Conservation (phyloP, 768 basidiomycete genomes). For the Termitomyces sp. region DNA sequence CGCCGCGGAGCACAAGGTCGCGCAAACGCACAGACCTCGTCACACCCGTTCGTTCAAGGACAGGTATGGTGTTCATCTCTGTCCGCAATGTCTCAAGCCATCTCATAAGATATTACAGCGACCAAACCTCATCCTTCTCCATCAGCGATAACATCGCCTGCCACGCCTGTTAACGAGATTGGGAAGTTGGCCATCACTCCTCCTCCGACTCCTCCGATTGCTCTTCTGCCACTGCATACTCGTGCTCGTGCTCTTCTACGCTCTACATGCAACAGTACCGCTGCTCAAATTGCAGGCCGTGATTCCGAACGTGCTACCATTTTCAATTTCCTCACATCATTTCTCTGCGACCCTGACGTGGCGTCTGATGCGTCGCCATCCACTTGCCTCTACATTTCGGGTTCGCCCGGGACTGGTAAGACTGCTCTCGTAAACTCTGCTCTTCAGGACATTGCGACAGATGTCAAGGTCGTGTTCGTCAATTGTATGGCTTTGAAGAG, state of each 20-base stretch:
- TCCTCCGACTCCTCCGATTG: conserved; percentile 52
- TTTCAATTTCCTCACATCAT: conserved; percentile 52
- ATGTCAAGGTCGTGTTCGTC: conserved; percentile 49
- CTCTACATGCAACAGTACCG: conserved; percentile 54
- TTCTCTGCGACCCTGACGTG: conserved; percentile 32
- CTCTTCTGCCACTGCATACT: conserved; percentile 43
- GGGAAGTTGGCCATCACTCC: conserved; percentile 47
- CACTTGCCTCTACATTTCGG: conserved; percentile 80
- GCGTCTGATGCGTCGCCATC: conserved; percentile 18
- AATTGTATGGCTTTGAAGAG: conserved; percentile 79
- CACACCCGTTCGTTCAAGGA: conserved; percentile 39
- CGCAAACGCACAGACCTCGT: conserved; percentile 35
- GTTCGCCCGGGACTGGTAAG: conserved; percentile 90
- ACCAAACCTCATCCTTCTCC: conserved; percentile 44
- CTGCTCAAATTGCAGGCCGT: conserved; percentile 61
- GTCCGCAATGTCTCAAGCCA: conserved; percentile 4
- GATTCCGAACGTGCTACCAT: conserved; percentile 56
- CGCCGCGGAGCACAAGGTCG: conserved; percentile 34
- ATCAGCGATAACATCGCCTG: conserved; percentile 33
- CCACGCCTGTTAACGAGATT: conserved; percentile 41
- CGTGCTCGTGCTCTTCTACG: conserved; percentile 70
- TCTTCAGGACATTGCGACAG: conserved; percentile 36
- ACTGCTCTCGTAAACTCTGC: conserved; percentile 77
- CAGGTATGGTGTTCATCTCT: conserved; percentile 31
- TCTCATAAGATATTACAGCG: conserved; percentile 24